phyloP scores from a whole-genome alignment of 192 early-diverging fungal species.

The Paraglomus brasilianum region DNA sequence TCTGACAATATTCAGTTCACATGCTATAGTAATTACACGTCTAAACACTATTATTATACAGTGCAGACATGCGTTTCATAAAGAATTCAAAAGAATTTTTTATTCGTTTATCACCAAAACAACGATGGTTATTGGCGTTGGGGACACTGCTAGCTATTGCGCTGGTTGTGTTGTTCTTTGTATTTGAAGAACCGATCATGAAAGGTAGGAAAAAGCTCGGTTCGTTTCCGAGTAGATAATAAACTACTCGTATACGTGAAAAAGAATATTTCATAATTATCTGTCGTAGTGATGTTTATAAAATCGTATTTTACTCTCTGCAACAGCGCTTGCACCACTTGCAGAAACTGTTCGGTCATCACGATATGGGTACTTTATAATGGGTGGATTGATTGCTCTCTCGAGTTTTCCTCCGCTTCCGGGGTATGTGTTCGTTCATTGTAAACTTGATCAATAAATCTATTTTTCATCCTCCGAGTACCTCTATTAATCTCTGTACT shows the following conservation, averaged over 20 bases:
- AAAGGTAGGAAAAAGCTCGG: neutral
- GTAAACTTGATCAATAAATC: neutral
- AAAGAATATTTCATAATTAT: too few species aligned
- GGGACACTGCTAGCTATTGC: neutral
- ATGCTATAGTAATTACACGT: too few species aligned
- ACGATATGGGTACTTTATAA: slow-evolving; percentile 10
- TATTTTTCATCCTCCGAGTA: neutral
- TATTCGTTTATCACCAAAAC: neutral
- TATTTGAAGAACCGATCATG: slow-evolving; percentile 12
- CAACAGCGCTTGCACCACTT: slow-evolving; percentile 4
- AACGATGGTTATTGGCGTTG: neutral
- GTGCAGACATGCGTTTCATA: too few species aligned
- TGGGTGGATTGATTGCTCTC: neutral
- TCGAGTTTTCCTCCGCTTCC: slow-evolving; percentile 19
- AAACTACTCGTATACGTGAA: neutral
- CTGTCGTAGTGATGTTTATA: neutral
- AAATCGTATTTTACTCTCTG: neutral
- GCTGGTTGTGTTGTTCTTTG: slow-evolving; percentile 2
- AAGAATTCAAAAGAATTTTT: neutral
- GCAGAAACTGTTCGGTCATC: neutral
- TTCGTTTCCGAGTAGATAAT: too few species aligned
- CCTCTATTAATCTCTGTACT: neutral
- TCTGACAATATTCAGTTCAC: too few species aligned
- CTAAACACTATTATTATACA: too few species aligned
- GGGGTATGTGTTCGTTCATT: neutral